These are phyloP conservation scores for Phalaenopsis hybrid DNA, from an alignment of 116 monocot genomes.

Conservation along the genomic window DNA sequence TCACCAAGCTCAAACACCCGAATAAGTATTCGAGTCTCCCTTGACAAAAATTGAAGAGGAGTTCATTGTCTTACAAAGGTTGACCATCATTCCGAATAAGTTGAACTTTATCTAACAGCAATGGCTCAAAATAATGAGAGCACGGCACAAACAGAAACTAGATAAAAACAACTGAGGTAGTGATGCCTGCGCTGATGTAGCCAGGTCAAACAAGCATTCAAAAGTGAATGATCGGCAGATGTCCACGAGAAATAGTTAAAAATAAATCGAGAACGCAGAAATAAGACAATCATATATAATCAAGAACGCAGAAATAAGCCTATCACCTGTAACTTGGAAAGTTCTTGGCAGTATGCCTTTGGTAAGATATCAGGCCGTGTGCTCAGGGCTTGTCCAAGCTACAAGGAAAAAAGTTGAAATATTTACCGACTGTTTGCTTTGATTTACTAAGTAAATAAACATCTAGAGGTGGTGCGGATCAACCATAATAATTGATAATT, in stretches of 20 bases:
- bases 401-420: constrained; percentile 1
- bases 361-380: constrained; percentile 90
- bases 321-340: constrained; percentile 85
- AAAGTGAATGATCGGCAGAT: background rate
- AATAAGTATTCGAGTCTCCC: no score
- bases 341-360: constrained; percentile 75
- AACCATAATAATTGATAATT: background rate
- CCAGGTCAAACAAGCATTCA: background rate
- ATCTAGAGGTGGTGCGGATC: constrained; percentile 1
- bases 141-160: no score
- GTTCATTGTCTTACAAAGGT: no score
- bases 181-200: background rate
- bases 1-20: no score
- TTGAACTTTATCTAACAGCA: no score
- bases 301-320: background rate
- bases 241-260: background rate
- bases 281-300: background rate
- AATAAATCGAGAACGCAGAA: background rate
- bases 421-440: background rate
- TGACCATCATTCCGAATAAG: no score
- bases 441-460: background rate
- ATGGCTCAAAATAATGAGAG: no score
- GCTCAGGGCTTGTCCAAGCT: constrained; percentile 96
- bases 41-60: no score
- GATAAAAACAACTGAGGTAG: background rate